Conservation (phyloP, 192 early-diverging fungal species). For the Backusella psychrophila region DNA sequence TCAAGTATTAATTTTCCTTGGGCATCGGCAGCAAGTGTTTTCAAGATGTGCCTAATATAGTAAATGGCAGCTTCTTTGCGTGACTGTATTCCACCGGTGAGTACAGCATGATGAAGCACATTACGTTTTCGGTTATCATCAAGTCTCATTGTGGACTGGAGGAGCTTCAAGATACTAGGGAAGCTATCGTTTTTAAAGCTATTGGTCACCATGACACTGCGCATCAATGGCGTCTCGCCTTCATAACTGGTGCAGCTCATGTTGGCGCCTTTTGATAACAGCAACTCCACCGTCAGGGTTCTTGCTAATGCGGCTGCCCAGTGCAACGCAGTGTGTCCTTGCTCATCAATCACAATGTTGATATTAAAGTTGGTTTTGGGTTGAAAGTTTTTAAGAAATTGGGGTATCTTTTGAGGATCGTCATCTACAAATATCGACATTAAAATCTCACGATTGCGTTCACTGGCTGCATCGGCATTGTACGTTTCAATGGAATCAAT, state of each 20-base stretch:
- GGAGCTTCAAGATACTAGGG: conserved; percentile 61
- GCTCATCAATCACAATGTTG: conserved; percentile 88
- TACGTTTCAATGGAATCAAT: not conserved
- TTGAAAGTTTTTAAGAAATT: conserved; percentile 35
- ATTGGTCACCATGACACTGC: conserved; percentile 86
- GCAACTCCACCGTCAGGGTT: conserved; percentile 70
- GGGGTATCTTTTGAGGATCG: conserved; percentile 61
- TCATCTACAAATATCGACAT: conserved; percentile 86
- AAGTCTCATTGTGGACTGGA: conserved; percentile 67
- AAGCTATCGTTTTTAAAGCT: conserved; percentile 79
- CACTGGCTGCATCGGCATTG: conserved; percentile 34
- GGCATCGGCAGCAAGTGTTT: not conserved
- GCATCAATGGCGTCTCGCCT: conserved; percentile 87
- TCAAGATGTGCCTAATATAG: conserved; percentile 54
- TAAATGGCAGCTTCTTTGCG: conserved; percentile 69
- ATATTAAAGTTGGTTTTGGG: conserved; percentile 62
- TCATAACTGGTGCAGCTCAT: conserved; percentile 62
- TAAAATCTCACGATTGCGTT: conserved; percentile 70
- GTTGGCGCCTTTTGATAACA: conserved; percentile 76
- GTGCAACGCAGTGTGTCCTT: conserved; percentile 91
- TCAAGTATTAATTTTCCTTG: conserved; percentile 46
- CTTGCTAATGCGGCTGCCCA: conserved; percentile 92
- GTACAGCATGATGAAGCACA: conserved; percentile 86
- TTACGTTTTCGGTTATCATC: conserved; percentile 75
- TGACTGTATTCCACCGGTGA: conserved; percentile 64